These are phyloP conservation scores for Sanghuangporus sanghuang DNA, from an alignment of 1,284 basidiomycete species.

Conservation along the genomic window DNA sequence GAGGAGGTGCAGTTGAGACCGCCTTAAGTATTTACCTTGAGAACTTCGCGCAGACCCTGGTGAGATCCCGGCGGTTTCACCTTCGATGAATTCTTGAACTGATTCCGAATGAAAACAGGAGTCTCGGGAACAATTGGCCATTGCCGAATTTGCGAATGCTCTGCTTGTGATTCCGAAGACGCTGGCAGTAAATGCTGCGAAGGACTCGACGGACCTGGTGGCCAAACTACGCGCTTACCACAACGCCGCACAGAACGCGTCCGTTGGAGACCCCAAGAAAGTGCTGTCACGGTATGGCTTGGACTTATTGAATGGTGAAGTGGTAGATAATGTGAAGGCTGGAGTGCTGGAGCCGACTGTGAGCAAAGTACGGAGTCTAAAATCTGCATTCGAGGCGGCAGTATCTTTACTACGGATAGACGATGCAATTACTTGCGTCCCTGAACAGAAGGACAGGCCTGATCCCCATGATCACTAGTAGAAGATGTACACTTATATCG, in stretches of 20 bases:
- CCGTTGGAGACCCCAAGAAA: slow-evolving; percentile 91
- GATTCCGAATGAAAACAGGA: slow-evolving; percentile 50
- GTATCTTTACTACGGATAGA: slow-evolving; percentile 95
- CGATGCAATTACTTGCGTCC: slow-evolving; percentile 84
- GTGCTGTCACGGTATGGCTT: slow-evolving; percentile 91
- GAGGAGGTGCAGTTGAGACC: slow-evolving; percentile 96
- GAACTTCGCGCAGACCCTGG: slow-evolving; percentile 97
- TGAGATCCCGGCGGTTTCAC: slow-evolving; percentile 34
- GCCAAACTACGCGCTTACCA: slow-evolving; percentile 97
- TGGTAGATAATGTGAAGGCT: slow-evolving; percentile 90
- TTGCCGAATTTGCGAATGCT: slow-evolving; percentile 95
- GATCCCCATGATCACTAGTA: slow-evolving; percentile 54
- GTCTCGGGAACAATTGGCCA: slow-evolving; percentile 96
- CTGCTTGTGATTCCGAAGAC: slow-evolving; percentile 96
- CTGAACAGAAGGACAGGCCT: slow-evolving; percentile 72
- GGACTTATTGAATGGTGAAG: slow-evolving; percentile 91
- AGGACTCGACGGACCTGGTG: slow-evolving; percentile 97
- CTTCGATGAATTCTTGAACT: slow-evolving; percentile 11
- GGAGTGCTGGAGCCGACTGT: slow-evolving; percentile 96
- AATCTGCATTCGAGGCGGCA: slow-evolving; percentile 95
- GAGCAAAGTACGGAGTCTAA: slow-evolving; percentile 95
- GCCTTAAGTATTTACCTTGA: slow-evolving; percentile 97
- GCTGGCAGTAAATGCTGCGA: slow-evolving; percentile 96
- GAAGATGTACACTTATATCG: background rate
- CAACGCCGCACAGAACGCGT: slow-evolving; percentile 92